Conservation (phyloP, 345 rosid species). For the Gossypium anomalum region DNA sequence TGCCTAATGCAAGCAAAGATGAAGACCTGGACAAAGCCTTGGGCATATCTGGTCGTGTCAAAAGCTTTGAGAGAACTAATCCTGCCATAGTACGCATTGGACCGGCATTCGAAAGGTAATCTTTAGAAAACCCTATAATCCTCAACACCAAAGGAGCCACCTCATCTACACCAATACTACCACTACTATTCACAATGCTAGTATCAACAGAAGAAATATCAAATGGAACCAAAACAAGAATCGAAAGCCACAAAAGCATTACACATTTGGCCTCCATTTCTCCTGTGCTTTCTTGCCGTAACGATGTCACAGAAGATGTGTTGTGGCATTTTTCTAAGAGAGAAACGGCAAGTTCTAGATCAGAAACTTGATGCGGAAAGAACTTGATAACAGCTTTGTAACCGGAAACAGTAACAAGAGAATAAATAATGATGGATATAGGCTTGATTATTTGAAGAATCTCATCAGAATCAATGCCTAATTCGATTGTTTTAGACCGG, state of each 20-base stretch:
- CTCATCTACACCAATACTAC: conserved; percentile 40
- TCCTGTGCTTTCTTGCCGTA: conserved; percentile 91
- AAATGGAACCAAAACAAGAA: conserved; percentile 86
- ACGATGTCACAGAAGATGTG: conserved; percentile 45
- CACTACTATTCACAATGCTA: conserved; percentile 43
- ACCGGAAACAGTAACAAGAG: conserved; percentile 83
- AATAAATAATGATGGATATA: conserved; percentile 72
- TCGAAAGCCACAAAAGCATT: conserved; percentile 85
- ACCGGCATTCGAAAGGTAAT: conserved; percentile 82
- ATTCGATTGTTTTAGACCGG: conserved; percentile 48
- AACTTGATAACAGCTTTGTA: conserved; percentile 83
- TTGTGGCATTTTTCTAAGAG: conserved; percentile 80
- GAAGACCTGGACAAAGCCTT: conserved; percentile 66
- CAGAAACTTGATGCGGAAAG: conserved; percentile 93
- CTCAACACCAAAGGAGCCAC: conserved; percentile 69
- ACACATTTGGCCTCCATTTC: conserved; percentile 96
- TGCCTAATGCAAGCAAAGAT: not conserved
- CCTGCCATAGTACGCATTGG: conserved; percentile 93
- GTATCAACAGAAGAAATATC: conserved; percentile 90
- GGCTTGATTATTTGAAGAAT: conserved; percentile 62
- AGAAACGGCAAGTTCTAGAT: conserved; percentile 81
- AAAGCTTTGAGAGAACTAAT: conserved; percentile 76
- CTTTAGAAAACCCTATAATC: conserved; percentile 70
- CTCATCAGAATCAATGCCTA: conserved; percentile 50
- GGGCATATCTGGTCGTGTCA: conserved; percentile 93